Base-by-base conservation (phyloP, 257 asterid species). In the Cruciata laevipes region DNA sequence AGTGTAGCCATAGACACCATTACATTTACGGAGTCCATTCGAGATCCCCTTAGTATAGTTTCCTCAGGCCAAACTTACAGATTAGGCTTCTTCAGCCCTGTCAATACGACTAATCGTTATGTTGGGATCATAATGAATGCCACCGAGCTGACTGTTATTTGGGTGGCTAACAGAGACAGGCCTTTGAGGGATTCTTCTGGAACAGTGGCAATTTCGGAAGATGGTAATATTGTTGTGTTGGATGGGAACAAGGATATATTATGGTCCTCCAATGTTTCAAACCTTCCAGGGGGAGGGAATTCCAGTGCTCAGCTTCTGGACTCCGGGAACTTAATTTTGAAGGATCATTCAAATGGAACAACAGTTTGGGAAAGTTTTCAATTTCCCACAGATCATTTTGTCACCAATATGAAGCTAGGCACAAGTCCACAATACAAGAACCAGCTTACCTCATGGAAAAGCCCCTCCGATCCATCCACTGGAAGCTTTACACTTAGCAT, bases 101-200 rank as follows among this genome's bases (percentile, higher is more conserved):
- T 27, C 7, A 58, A 73, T 63, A 31, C 71, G 6, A 27, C 40
- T 17, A 64, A 67, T 12, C 76, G 63, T 38, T 77, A 77, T 69
- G 59, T 77, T 37, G 81, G 81, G 32, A 23, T 77, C 40, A 57
- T 57, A 62, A 65, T 58, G 44, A 70, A 70, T 31, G n/a, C 53
- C 24, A 73, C 83, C 44, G 55, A 69, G 51, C 53, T 20, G 5
- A 71, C 80, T 23, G 71, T 78, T 49, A 62, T 80, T 3, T 83
- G 88, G 88, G 83, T 83, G 13, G 85, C 85, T 74, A 80, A 80
- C 56, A 74, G 88, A 61, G 77, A 76, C 53, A 71, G 51, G 9
- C 80, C 83, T 56, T 40, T 82, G 17, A 57, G 57, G 8, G 82
- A 67, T 69, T 70, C 79, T 38, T 18, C 71, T 4, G 85, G 83